Base-by-base conservation (phyloP, 345 rosid genomes). In the Salix brachista region DNA sequence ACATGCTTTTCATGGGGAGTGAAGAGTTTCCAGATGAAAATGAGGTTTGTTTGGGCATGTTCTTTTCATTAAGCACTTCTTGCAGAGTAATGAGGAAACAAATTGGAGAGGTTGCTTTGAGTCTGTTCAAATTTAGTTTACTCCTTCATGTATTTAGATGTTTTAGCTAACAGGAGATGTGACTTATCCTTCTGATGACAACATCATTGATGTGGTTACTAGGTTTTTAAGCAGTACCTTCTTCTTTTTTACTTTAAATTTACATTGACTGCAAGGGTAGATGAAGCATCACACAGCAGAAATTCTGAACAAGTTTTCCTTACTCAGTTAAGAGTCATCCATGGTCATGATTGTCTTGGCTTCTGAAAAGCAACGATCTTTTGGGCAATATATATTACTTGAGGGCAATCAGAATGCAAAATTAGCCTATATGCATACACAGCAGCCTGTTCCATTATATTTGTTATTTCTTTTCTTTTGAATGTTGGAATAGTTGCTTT, bases 1-100 rank as follows among this genome's bases (percentile, higher is more conserved):
- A 96, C 89, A 96, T 96, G 99, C 92, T 96, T n/a, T 96, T 93
- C 88, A 93, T 96, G 98, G 98, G 99, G 71, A 96, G 99, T 83
- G 75, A 86, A 9, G 94, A 88, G 58, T 96, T 91, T 83, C 97
- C 98, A 4, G 97, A 96, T 70, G 99, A 96, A 78, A 96, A 96
- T 78, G 99, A 96, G 97, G 99, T 96, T 42, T 77, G 89, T 83
- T 70, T 50, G 23, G 36, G 74, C n/a, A 7, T 66, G 21, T 75
- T 21, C 44, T 80, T 77, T 8, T 78, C 41, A 12, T 65, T 6
- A 21, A 67, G 18, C 67, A 17, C 18, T 32, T 11, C 25, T 41
- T 14, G n/a, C 16, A 18, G 13, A 28, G 25, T 4, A 48, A 48
- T 4, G 64, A 71, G 41, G 34, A 50, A 30, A 52, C 1, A 71